A percentile compares a stretch with the other conserved stretches of the same genome.
phyloP scores from a whole-genome alignment of 495 filamentous ascomycete genomes.

The Extremus antarcticus region DNA sequence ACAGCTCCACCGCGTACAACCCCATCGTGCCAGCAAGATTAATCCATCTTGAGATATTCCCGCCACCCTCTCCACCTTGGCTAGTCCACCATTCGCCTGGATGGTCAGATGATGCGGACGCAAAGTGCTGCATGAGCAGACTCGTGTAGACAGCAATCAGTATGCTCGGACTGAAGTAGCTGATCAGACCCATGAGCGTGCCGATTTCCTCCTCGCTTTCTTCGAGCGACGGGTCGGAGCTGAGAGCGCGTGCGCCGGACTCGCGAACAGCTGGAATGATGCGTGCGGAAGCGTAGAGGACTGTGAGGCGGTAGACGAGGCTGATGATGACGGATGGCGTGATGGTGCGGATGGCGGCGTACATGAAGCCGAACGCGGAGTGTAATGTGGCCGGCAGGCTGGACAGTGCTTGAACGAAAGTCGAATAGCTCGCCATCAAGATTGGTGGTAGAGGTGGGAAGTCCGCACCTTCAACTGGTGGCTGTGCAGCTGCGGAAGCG shows the following conservation, averaged over 20 bases:
- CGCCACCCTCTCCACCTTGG: constrained; percentile 65
- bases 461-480: constrained; percentile 34
- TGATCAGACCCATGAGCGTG: constrained; percentile 65
- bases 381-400: constrained; percentile 72
- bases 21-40: constrained; percentile 81
- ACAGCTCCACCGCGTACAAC: constrained; percentile 79
- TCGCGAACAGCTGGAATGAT: constrained; percentile 91
- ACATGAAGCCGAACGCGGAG: constrained; percentile 74
- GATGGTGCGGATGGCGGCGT: constrained; percentile 82
- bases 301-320: constrained; percentile 80
- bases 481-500: constrained; percentile 15
- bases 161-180: constrained; percentile 86
- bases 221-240: constrained; percentile 71
- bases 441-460: constrained; percentile 92
- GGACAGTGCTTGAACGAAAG: constrained; percentile 71
- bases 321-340: constrained; percentile 92
- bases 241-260: constrained; percentile 67
- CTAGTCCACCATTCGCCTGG: constrained; percentile 74
- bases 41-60: constrained; percentile 85
- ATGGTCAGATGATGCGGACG: constrained; percentile 51
- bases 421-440: constrained; percentile 97
- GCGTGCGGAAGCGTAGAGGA: constrained; percentile 88
- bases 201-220: constrained; percentile 67
- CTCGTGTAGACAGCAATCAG: constrained; percentile 95
- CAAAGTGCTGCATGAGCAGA: constrained; percentile 89